Base-by-base conservation (phyloP, 768 basidiomycete genomes). In the Gautieria morchelliformis region DNA sequence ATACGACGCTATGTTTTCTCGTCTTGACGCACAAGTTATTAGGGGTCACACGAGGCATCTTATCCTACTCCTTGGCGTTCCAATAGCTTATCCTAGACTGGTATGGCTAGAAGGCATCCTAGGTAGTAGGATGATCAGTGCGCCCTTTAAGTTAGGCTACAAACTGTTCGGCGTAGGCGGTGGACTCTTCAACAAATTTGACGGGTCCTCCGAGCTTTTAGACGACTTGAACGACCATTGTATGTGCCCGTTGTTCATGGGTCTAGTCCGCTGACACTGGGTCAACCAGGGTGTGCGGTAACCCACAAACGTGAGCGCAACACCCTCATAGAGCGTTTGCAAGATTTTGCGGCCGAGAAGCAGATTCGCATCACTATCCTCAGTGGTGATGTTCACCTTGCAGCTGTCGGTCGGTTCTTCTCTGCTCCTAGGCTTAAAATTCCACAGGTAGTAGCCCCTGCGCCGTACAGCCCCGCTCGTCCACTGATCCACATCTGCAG, bases 321-420 rank as follows among this genome's bases (percentile, higher is more conserved):
- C 62, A 69, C 66, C 64, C 62, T 74, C 19, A 63, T 75, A 46
- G 59, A 65, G 46, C 61, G 69, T 49, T 68, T 66, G 57, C 74
- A 74, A 62, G 63, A 68, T n/a, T 60, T 74, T 27, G 70, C 73
- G 0, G 45, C 68, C 32, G 63, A 68, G 47, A 66, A 71, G 60
- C 61, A 69, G 42, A 49, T 71, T 17, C 66, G 75, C 39, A 66
- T 77, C 42, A 69, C 70, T 0, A 75, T 72, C 65, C 64, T 76
- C 46, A 67, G 64, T 8, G 75, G 75, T 4, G 75, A 77, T 62
- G 74, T 75, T 0, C 74, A 75, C 60, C 63, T 68, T 12, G 70
- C 69, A 1, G 70, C 69, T 0, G 68, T 72, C 9, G 67, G 55
- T 8, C 44, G 58, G 11, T 65, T 65, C 58, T 59, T 52, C 45